Evolutionary conservation across 2,329 filamentous ascomycete genomes (phyloP), one percentile per base, ranked within the genome.

Genomic region (Apiospora rasikravindrae): DNA sequence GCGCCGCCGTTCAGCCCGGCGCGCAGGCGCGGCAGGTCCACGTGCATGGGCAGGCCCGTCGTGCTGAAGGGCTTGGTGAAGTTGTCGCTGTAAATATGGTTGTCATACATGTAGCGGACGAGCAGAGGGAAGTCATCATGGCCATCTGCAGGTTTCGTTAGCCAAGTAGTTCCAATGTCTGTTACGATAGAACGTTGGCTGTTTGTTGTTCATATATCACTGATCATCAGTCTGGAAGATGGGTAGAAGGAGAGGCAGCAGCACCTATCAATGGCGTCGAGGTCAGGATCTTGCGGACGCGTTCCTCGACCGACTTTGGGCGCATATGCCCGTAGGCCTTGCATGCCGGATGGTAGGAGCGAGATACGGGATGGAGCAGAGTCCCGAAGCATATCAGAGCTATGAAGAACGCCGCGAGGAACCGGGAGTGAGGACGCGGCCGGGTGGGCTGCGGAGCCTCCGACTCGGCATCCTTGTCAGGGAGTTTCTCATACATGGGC

Each of bases 81-180:
- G 68, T 91, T 89, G 16, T 88, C 82, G 74, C 87, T 84, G 79
- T 97, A 92, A 76, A 98, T 95, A 74, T 93, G 91, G 79, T 98
- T 98, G 51, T 91, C 85, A 77, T 91, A 96, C 4, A 83, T 51
- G 7, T 77, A 82, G 49, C 94, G 90, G 70, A 98, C 86, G 40
- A 92, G 82, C 51, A 96, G 92, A 29, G 96, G 89, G 68, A 98
- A 87, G 80, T 98, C 96, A 83, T 97, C 93, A 80, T 98, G 95
- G 0, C 95, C 95, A 82, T 98, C 95, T 95, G 75, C 2, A 2
- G 16, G 47, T 81, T 88, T 86, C 72, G 88, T 88, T 75, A 89
- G 78, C 1, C 47, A 61, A 3, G 24, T 13, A 42, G 13, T 4
- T 6, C 13, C n/a, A n/a, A 2, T 2, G 22, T 37, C 33, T 26